Evolutionary conservation across 257 asterid genomes (phyloP).

Genomic region (Striga asiatica): DNA sequence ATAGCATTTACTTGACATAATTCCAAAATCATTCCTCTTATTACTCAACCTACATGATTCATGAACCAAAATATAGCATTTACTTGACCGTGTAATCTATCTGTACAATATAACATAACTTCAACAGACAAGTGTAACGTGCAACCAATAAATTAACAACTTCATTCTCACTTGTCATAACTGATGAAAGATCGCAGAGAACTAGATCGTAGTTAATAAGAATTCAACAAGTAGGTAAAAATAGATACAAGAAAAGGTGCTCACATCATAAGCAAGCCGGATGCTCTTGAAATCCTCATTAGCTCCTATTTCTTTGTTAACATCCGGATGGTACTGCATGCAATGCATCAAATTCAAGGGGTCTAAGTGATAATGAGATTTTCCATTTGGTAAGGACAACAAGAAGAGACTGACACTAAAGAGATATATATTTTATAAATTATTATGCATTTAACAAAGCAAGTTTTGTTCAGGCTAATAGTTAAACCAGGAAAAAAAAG

Average conservation of each 20-base stretch:
- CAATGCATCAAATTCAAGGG: slow-evolving; percentile 12
- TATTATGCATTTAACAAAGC: too few species aligned
- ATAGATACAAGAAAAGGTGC: slow-evolving; percentile 19
- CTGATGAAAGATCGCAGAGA: not conserved
- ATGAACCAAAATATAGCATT: not conserved
- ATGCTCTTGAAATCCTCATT: slow-evolving; percentile 62
- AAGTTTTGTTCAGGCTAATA: too few species aligned
- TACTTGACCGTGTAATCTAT: not conserved
- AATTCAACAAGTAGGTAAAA: not conserved
- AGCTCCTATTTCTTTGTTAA: slow-evolving; percentile 67
- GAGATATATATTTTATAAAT: too few species aligned
- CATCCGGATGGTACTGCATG: slow-evolving; percentile 90
- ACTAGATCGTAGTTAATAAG: not conserved
- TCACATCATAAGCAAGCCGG: slow-evolving; percentile 76
- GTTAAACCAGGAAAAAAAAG: too few species aligned
- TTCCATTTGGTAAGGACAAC: not conserved
- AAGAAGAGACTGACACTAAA: too few species aligned
- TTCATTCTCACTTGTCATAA: not conserved
- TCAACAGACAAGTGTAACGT: too few species aligned
- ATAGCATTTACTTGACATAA: not conserved
- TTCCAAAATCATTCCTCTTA: too few species aligned
- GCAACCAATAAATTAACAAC: too few species aligned
- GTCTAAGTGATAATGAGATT: not conserved
- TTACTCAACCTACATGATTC: too few species aligned
- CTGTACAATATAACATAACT: too few species aligned